These are phyloP conservation scores for Coniferiporia weirii DNA, from an alignment of 1,284 basidiomycete species.

Conservation along the genomic window DNA sequence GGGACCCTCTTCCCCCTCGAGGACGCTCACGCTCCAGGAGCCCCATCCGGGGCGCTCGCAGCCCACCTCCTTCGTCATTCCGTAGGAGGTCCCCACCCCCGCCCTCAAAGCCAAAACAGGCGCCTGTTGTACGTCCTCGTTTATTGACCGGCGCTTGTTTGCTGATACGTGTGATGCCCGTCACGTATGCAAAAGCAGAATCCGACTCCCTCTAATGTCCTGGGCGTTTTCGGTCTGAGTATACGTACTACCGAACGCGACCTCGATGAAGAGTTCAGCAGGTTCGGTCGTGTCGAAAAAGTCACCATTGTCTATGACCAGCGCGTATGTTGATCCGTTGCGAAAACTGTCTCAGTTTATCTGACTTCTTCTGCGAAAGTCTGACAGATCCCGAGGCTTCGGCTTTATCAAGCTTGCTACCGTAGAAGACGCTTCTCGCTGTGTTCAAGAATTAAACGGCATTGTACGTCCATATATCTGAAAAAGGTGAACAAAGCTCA, in stretches of 20 bases:
- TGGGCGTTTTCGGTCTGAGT: conserved; percentile 95
- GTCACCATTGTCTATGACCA: conserved; percentile 99
- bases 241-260: conserved; percentile 93
- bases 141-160: conserved; percentile 18
- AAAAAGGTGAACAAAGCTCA: conserved; percentile 1
- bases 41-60: conserved; percentile 47
- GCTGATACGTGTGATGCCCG: conserved; percentile 29
- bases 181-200: conserved; percentile 46
- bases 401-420: conserved; percentile 94
- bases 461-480: conserved; percentile 50
- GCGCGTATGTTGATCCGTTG: conserved; percentile 54
- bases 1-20: conserved; percentile 34
- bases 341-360: conserved; percentile 9
- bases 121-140: conserved; percentile 58
- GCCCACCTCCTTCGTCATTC: conserved; percentile 35
- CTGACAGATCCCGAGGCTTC: conserved; percentile 94
- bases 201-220: conserved; percentile 80
- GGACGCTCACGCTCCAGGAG: conserved; percentile 67
- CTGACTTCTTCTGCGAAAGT: conserved; percentile 41
- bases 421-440: conserved; percentile 81
- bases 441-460: conserved; percentile 90
- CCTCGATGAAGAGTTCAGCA: conserved; percentile 88
- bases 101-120: conserved; percentile 59
- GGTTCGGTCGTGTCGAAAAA: conserved; percentile 90
- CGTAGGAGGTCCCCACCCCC: conserved; percentile 39